Base-by-base conservation (phyloP, 2,329 filamentous ascomycete species). In the Nemania bipapillata region DNA sequence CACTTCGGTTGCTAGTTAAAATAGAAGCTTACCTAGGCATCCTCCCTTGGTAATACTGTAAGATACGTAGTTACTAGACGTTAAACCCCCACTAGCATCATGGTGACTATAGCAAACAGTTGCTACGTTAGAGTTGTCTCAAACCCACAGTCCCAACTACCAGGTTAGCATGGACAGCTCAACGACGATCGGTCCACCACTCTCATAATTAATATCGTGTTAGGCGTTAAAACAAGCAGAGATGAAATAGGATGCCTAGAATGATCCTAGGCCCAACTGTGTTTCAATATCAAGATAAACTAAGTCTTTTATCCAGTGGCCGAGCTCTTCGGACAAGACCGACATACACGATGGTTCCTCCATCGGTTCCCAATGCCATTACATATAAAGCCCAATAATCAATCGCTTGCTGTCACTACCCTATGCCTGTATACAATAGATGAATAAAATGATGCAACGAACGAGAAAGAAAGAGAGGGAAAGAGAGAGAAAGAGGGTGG, bases 321-420 rank as follows among this genome's bases (percentile, higher is more conserved):
- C 22, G 11, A 47, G 37, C 28, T 22, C 24, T 63, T 61, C 24
- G 12, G 24, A 61, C 40, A 20, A 59, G 32, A 47, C 40, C 28
- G 49, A 53, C 45, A 54, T 68, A 40, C 57, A 57, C 9, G 12
- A 53, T 50, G 57, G 37, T 35, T 50, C 53, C 15, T 40, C 8
- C 66, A 56, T 65, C 58, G 70, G 61, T 69, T 70, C 73, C 68
- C 20, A 56, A 69, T 73, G 64, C 71, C 69, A 66, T 70, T 73
- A 72, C 63, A 73, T 61, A 49, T 32, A 56, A 69, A 65, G 54
- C 65, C 61, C 55, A 73, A 72, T 68, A 61, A 73, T 42, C 72
- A 63, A 67, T 71, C 71, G 74, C 74, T 74, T 70, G 65, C 54
- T 71, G 70, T 70, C 66, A n/a, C n/a, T n/a, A n/a, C n/a, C 67